Evolutionary conservation across 305 asterid species (phyloP).

Genomic region (Plantago rigida): DNA sequence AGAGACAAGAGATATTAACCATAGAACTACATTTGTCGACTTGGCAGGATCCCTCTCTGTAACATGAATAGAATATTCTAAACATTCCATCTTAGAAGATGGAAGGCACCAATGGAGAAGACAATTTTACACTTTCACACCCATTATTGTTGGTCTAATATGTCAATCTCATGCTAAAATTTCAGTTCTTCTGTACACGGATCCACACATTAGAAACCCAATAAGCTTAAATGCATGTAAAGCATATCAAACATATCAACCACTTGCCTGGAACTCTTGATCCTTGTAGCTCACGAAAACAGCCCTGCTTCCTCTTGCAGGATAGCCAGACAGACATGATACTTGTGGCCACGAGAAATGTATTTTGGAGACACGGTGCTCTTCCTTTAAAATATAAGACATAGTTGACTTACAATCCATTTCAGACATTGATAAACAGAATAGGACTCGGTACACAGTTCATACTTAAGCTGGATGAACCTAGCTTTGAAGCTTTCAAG

Average conservation of each 20-base stretch:
- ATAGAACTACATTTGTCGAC: not conserved
- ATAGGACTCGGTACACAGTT: not conserved
- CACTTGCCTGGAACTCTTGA: conserved; percentile 57
- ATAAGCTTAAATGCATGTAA: not conserved
- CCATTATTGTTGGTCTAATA: not conserved
- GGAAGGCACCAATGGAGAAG: not conserved
- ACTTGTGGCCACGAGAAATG: conserved; percentile 85
- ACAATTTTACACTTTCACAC: not conserved
- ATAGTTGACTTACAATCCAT: conserved; percentile 1
- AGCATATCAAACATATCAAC: conserved; percentile 9
- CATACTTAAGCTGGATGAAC: conserved; percentile 15
- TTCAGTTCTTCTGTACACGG: not conserved
- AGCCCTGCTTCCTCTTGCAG: conserved; percentile 61
- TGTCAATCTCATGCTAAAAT: not conserved
- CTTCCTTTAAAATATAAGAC: conserved; percentile 52
- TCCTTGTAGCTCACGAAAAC: conserved; percentile 67
- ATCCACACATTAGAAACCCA: not conserved
- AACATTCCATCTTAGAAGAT: not conserved
- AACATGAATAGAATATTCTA: too few species aligned
- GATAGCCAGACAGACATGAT: conserved; percentile 61
- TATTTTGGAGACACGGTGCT: conserved; percentile 58
- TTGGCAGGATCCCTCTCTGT: too few species aligned
- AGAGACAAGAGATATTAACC: not conserved
- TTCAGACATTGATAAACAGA: conserved; percentile 4
- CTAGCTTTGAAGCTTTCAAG: conserved; percentile 11